phyloP scores from a whole-genome alignment of 331 rosid genomes.

The Acacia pycnantha region DNA sequence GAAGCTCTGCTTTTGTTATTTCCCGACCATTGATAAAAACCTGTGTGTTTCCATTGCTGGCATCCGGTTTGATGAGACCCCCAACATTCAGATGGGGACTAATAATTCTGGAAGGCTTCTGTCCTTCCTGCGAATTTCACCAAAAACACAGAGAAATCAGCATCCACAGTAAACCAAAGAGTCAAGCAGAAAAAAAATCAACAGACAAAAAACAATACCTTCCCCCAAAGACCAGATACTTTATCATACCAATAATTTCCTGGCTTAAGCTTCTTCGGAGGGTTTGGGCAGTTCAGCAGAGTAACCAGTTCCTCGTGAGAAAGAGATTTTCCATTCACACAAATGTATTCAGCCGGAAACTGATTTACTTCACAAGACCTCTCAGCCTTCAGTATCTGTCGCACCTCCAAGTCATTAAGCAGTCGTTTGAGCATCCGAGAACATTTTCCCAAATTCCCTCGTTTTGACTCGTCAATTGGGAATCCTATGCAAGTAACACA shows the following conservation, averaged over 20 bases:
- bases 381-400: conserved; percentile 86
- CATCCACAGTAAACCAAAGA: conserved; percentile 22
- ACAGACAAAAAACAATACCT: conserved; percentile 54
- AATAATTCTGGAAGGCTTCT: conserved; percentile 85
- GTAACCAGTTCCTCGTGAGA: conserved; percentile 70
- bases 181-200: conserved; percentile 12
- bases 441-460: conserved; percentile 88
- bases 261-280: conserved; percentile 92
- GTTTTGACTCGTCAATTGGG: conserved; percentile 72
- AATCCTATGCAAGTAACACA: conserved; percentile 87
- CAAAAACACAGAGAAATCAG: conserved; percentile 17
- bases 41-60: conserved; percentile 92
- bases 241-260: conserved; percentile 98
- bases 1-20: conserved; percentile 89
- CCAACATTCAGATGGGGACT: conserved; percentile 93
- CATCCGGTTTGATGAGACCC: conserved; percentile 72
- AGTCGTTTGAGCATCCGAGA: conserved; percentile 80
- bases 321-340: conserved; percentile 81
- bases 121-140: conserved; percentile 75
- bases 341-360: conserved; percentile 76
- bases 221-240: conserved; percentile 99
- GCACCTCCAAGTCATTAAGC: conserved; percentile 84
- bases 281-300: conserved; percentile 70
- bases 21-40: conserved; percentile 96
- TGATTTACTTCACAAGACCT: conserved; percentile 89